A percentile compares a stretch with the other conserved stretches of the same genome.
Evolutionary conservation across 2,329 filamentous ascomycete genomes (phyloP).

Genomic region (Paecilomyces fulvus): DNA sequence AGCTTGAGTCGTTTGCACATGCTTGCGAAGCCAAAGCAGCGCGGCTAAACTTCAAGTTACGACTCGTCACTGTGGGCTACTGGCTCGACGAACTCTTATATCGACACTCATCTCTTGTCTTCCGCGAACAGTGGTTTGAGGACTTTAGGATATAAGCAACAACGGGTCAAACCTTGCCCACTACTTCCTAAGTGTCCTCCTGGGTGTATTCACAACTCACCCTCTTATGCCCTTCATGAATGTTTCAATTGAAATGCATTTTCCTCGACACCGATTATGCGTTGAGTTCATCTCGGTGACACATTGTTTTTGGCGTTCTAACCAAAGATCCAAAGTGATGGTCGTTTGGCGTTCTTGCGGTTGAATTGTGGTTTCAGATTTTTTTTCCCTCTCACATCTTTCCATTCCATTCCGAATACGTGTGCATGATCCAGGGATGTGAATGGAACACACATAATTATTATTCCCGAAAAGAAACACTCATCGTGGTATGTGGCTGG

Average conservation of each 20-base stretch:
- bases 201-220: neutral
- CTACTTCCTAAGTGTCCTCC: neutral
- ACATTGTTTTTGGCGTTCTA: neutral
- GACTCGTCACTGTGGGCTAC: neutral
- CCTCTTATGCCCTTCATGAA: neutral
- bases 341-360: neutral
- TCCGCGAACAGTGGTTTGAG: neutral
- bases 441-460: neutral
- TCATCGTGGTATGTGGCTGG: neutral
- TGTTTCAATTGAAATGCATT: neutral
- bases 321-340: neutral
- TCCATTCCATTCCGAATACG: neutral
- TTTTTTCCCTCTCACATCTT: neutral
- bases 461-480: neutral
- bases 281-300: neutral
- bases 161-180: neutral
- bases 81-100: neutral
- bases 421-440: neutral
- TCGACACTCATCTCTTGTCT: neutral
- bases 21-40: constrained; percentile 38
- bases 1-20: constrained; percentile 41
- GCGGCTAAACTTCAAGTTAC: constrained; percentile 14
- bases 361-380: neutral
- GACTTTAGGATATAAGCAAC: neutral
- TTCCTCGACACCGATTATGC: neutral